Evolutionary conservation across 1,284 basidiomycete species (phyloP), one percentile per base, ranked within the genome.

Genomic region (Trametes polyzona): DNA sequence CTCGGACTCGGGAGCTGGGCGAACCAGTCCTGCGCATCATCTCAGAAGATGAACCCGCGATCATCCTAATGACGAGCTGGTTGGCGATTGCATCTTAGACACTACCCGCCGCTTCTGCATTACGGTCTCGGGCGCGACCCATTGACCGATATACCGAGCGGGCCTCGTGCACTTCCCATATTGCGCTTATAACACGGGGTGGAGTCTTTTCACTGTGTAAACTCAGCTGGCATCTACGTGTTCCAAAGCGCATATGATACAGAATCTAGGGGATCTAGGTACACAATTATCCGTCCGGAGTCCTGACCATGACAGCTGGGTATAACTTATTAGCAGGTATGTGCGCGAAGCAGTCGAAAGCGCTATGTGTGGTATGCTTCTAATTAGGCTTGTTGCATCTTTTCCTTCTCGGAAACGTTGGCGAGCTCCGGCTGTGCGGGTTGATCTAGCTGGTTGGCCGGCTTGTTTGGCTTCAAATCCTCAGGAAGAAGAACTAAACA

Each of bases 401-500:
- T 58, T 26, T 35, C 48, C 16, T 57, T 58, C 21, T 39, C 56
- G n/a, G 44, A 37, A 7, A 41, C 12, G 16, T 58, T 30, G 17
- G 46, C n/a, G 14, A 46, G 16, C 23, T 58, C 35, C 4, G 47
- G 6, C 27, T 21, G 47, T n/a, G 17, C 27, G 7, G 21, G 9
- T 11, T 4, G 24, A 3, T 24, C 46, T 3, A 21, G 7, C 21
- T 53, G 39, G 3, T 53, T 24, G 4, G 43, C 26, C 5, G 35
- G 16, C 40, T 53, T 58, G 26, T 49, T 49, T 1, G 41, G 40
- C 9, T 32, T 48, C 1, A 58, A 41, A 12, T 58, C 56, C 24
- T 58, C 56, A 5, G 56, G 56, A 16, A 58, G 26, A 23, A 58
- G 23, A 12, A 58, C 56, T 58, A n/a, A 10, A 16, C 8, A 27